Evolutionary conservation across 345 rosid species (phyloP), one percentile per base, ranked within the genome.

Genomic region (Capsella bursapastoris): DNA sequence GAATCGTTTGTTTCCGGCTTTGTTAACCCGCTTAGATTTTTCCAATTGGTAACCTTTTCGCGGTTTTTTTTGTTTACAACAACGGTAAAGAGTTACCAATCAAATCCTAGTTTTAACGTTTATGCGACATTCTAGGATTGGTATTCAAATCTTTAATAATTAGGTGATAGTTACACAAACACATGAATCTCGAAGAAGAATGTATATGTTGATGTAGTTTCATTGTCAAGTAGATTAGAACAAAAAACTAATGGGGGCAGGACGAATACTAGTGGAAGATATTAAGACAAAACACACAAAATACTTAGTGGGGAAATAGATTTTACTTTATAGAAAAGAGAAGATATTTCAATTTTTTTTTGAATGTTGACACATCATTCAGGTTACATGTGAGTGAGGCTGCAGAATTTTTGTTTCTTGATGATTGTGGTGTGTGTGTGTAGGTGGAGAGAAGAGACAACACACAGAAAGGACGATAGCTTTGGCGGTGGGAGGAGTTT

Each of bases 401-500:
- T 53, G 5, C 5, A 15, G 25, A 32, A 34, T 1, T 18, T 49
- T 3, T 28, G 37, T 67, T 3, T 31, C 28, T 45, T 27, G 22
- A 13, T 38, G 64, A 38, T 4, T 16, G 72, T 22, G 44, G 69
- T 55, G 32, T 71, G 66, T 44, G 76, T 55, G 44, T 71, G 68
- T 65, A 71, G 81, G 37, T 78, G 77, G 77, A 59, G 85, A 82
- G 78, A 70, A 81, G 52, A 81, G 71, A 76, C 82, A 85, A 40
- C 86, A 83, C 35, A 84, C 88, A 3, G 82, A 87, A 77, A 89
- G 79, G 82, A 89, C 91, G 0, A 92, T 88, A 82, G 97, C 96
- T n/a, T 84, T 88, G 57, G 94, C 83, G 28, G 84, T 93, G 3
- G 98, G 98, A 61, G 90, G 93, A 55, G 85, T 85, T 29, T 96